Conservation (phyloP, 176 grass and related monocot species). For the Echinochloa phyllopogon region DNA sequence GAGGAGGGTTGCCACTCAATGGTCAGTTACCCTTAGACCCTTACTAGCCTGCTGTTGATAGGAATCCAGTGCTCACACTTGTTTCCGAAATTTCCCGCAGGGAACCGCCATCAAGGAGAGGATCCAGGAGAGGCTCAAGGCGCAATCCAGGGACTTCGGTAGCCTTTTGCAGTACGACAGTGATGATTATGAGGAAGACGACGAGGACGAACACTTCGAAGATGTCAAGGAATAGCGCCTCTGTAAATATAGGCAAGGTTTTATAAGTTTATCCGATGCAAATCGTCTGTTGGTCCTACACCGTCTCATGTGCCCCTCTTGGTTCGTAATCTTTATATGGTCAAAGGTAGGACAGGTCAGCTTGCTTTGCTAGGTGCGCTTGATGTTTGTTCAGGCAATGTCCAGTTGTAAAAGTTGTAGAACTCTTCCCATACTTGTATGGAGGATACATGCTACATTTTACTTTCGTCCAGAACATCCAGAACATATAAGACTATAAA, state of each 20-base stretch:
- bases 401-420: constrained; percentile 40
- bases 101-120: constrained; percentile 88
- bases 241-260: constrained; percentile 21
- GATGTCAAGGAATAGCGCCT: constrained; percentile 44
- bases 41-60: background rate
- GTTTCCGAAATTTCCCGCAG: constrained; percentile 35
- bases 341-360: constrained; percentile 19
- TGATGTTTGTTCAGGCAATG: constrained; percentile 25
- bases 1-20: constrained; percentile 96
- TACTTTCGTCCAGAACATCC: background rate
- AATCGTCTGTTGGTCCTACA: background rate
- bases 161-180: constrained; percentile 76
- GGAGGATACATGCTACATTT: constrained; percentile 15
- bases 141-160: constrained; percentile 71
- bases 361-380: constrained; percentile 23
- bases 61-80: constrained; percentile 23
- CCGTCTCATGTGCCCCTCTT: constrained; percentile 2
- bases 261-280: constrained; percentile 14
- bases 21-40: constrained; percentile 47
- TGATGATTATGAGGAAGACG: constrained; percentile 43
- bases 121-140: constrained; percentile 79
- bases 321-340: constrained; percentile 25
- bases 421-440: background rate
- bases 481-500: constrained; percentile 7
- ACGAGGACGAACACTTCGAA: constrained; percentile 20